A percentile compares a stretch with the other conserved stretches of the same genome.
These are phyloP conservation scores for Laetiporus sulphureus DNA, from an alignment of 1,284 basidiomycete genomes.

Conservation along the genomic window DNA sequence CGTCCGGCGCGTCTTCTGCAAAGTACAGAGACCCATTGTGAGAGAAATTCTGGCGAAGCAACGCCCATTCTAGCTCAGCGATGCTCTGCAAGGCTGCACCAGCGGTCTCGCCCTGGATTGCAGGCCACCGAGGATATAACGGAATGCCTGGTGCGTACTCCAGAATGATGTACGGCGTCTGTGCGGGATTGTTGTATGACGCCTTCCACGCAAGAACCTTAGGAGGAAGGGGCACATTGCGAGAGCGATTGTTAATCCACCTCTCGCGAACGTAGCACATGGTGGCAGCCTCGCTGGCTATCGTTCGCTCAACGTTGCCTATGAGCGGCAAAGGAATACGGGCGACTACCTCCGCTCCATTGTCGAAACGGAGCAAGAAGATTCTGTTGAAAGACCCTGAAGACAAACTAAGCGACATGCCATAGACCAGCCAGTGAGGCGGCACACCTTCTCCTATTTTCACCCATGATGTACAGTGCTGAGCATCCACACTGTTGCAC, in stretches of 20 bases:
- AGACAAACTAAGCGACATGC: background rate
- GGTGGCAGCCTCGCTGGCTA: constrained; percentile 10
- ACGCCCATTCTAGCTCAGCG: background rate
- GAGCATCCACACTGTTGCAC: too few species aligned
- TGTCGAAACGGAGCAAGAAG: background rate
- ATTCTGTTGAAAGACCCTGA: background rate
- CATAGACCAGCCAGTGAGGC: too few species aligned
- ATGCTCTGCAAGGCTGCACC: constrained; percentile 1
- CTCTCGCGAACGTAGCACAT: constrained; percentile 6
- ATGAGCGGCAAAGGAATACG: background rate
- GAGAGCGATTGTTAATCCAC: background rate
- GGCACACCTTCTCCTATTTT: too few species aligned
- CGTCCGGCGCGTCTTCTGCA: too few species aligned
- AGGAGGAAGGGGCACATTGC: constrained; percentile 4
- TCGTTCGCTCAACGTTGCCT: constrained; percentile 5
- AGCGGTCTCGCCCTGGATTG: constrained; percentile 2
- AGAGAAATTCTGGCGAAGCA: too few species aligned
- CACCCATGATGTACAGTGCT: too few species aligned
- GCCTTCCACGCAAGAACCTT: constrained; percentile 8
- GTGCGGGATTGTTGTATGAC: constrained; percentile 6
- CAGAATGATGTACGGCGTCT: constrained; percentile 7
- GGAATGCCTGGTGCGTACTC: constrained; percentile 6
- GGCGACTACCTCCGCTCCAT: background rate
- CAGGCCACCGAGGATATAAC: constrained; percentile 2
- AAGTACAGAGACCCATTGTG: too few species aligned